phyloP scores from a whole-genome alignment of 371 early-diverging fungal species.

The Apophysomyces elegans region DNA sequence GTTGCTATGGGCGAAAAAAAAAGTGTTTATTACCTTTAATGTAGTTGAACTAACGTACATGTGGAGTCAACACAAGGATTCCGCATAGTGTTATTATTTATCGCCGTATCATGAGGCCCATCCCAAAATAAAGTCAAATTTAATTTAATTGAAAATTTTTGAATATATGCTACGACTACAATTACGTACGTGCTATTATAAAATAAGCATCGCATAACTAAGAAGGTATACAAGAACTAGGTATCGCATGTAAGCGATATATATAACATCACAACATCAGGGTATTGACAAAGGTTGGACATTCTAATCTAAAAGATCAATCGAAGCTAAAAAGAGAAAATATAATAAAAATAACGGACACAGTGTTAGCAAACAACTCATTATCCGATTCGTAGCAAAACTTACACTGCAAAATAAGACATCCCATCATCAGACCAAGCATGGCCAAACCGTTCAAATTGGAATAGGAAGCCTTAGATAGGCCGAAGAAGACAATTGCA shows the following conservation, averaged over 20 bases:
- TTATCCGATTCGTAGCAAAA: background rate
- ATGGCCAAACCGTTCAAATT: constrained; percentile 47
- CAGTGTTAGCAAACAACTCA: too few species aligned
- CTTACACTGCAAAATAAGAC: constrained; percentile 54
- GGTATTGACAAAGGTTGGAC: background rate
- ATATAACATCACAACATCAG: background rate
- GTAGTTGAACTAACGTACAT: too few species aligned
- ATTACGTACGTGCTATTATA: too few species aligned
- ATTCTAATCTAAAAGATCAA: background rate
- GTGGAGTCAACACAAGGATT: too few species aligned
- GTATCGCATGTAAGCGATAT: constrained; percentile 6
- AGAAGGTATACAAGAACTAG: constrained; percentile 5
- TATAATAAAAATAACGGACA: background rate
- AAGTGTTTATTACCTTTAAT: too few species aligned
- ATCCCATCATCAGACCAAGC: constrained; percentile 54
- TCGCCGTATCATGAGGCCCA: too few species aligned
- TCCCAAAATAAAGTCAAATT: too few species aligned
- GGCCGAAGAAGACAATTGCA: constrained; percentile 53
- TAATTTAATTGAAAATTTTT: too few species aligned
- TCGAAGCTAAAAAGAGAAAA: constrained; percentile 9
- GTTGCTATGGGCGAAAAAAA: background rate
- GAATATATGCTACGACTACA: too few species aligned
- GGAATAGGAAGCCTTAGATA: constrained; percentile 42
- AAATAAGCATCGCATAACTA: background rate
- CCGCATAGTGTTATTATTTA: too few species aligned